phyloP scores from a whole-genome alignment of 495 filamentous ascomycete genomes.

The Talaromyces adpressus region DNA sequence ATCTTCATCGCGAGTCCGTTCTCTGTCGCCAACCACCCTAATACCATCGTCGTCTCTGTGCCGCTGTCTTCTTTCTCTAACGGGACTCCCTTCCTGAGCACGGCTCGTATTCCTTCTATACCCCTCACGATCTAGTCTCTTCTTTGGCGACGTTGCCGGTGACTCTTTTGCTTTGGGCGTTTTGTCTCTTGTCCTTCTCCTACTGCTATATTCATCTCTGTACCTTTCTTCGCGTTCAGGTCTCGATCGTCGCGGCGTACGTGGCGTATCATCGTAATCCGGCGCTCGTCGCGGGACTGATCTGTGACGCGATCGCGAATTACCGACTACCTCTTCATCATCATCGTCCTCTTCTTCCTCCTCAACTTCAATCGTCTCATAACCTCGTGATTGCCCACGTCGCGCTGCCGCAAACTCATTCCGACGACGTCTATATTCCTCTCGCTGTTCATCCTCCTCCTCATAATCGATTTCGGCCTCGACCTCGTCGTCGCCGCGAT shows the following conservation, averaged over 20 bases:
- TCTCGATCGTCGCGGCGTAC: conserved; percentile 6
- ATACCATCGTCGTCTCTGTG: conserved; percentile 2
- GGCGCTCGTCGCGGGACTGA: neutral
- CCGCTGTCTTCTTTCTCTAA: conserved; percentile 16
- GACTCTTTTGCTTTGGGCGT: conserved; percentile 28
- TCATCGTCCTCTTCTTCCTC: conserved; percentile 14
- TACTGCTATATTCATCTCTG: neutral
- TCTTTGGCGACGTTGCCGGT: conserved; percentile 27
- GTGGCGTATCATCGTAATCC: conserved; percentile 1
- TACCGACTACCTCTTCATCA: neutral
- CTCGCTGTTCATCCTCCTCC: conserved; percentile 11
- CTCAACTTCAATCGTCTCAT: conserved; percentile 14
- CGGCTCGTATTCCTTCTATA: conserved; percentile 13
- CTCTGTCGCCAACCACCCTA: neutral
- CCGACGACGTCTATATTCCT: neutral
- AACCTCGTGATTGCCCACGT: conserved; percentile 14
- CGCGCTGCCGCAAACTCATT: conserved; percentile 9
- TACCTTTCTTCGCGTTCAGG: neutral
- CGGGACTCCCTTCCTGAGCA: conserved; percentile 18
- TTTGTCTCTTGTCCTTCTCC: conserved; percentile 18
- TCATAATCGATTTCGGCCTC: conserved; percentile 24
- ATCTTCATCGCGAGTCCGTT: conserved; percentile 8
- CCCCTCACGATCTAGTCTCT: conserved; percentile 24
- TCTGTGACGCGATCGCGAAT: neutral
- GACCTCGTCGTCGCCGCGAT: conserved; percentile 13